Evolutionary conservation across 805 yeast genomes (phyloP).

Genomic region (Cyberlindnera suaveolens): DNA sequence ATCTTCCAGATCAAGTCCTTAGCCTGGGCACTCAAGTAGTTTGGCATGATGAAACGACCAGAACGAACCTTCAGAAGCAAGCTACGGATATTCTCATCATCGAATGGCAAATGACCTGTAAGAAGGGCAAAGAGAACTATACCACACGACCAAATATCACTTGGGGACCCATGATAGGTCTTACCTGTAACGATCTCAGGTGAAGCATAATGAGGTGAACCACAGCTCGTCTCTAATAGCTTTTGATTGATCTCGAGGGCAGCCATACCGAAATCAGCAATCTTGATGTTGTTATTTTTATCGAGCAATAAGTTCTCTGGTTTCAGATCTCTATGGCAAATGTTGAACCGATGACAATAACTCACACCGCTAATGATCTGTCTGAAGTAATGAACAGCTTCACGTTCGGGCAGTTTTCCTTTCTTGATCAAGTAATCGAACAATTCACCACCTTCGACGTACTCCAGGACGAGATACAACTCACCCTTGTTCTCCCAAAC

Average conservation of each 20-base stretch:
- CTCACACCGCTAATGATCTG: slow-evolving; percentile 80
- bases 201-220: slow-evolving; percentile 97
- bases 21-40: slow-evolving; percentile 74
- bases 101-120: slow-evolving; percentile 95
- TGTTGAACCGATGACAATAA: slow-evolving; percentile 80
- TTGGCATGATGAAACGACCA: slow-evolving; percentile 82
- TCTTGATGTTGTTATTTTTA: slow-evolving; percentile 80
- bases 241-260: slow-evolving; percentile 82
- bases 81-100: slow-evolving; percentile 89
- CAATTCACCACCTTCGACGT: slow-evolving; percentile 95
- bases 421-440: slow-evolving; percentile 86
- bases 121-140: slow-evolving; percentile 87
- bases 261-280: slow-evolving; percentile 99
- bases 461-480: slow-evolving; percentile 82
- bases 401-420: slow-evolving; percentile 83
- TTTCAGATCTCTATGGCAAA: slow-evolving; percentile 82
- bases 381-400: slow-evolving; percentile 84
- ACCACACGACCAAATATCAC: slow-evolving; percentile 98
- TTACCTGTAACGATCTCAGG: slow-evolving; percentile 97
- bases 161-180: slow-evolving; percentile 92
- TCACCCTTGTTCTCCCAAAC: slow-evolving; percentile 87
- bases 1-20: slow-evolving; percentile 76
- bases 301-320: slow-evolving; percentile 80
- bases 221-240: slow-evolving; percentile 89
- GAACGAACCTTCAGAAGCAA: slow-evolving; percentile 84